A percentile compares a stretch with the other conserved stretches of the same genome.
Conservation (phyloP, 1,284 basidiomycete genomes). For the Peniophora sp. region DNA sequence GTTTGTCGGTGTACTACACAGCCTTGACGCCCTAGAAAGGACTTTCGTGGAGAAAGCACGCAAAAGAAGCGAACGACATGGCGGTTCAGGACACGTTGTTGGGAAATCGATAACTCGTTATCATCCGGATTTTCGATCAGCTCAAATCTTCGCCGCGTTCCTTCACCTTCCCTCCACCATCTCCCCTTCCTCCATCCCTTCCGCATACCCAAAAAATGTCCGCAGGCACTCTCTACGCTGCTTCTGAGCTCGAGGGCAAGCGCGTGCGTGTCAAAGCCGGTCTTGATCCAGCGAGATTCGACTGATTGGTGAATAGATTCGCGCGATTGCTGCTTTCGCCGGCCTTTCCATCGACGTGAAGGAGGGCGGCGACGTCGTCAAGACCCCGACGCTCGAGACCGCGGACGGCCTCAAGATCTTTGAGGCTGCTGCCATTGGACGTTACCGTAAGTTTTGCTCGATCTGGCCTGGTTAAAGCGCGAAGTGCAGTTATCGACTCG, state of each 20-base stretch:
- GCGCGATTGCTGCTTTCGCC: slow-evolving; percentile 63
- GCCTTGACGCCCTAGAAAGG: too few species aligned
- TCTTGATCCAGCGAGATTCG: background rate
- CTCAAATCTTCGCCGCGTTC: too few species aligned
- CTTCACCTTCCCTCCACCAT: background rate
- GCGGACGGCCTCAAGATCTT: slow-evolving; percentile 76
- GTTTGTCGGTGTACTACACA: too few species aligned
- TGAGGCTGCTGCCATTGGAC: slow-evolving; percentile 78
- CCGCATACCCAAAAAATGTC: background rate
- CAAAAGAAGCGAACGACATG: too few species aligned
- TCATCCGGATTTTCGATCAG: too few species aligned
- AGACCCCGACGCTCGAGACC: slow-evolving; percentile 79
- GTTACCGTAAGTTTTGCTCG: slow-evolving; percentile 71
- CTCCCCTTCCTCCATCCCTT: background rate
- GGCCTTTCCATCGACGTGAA: slow-evolving; percentile 62
- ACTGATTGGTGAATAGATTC: slow-evolving; percentile 40
- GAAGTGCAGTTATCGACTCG: background rate
- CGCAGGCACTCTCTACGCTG: background rate
- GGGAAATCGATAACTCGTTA: too few species aligned
- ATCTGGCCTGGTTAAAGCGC: slow-evolving; percentile 11
- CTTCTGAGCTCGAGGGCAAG: slow-evolving; percentile 6
- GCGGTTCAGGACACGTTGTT: too few species aligned
- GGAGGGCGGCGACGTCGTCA: slow-evolving; percentile 52
- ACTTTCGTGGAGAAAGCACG: too few species aligned
- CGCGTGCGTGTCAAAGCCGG: slow-evolving; percentile 10